Conservation (phyloP, 306 rosid species). For the Senna siamea region DNA sequence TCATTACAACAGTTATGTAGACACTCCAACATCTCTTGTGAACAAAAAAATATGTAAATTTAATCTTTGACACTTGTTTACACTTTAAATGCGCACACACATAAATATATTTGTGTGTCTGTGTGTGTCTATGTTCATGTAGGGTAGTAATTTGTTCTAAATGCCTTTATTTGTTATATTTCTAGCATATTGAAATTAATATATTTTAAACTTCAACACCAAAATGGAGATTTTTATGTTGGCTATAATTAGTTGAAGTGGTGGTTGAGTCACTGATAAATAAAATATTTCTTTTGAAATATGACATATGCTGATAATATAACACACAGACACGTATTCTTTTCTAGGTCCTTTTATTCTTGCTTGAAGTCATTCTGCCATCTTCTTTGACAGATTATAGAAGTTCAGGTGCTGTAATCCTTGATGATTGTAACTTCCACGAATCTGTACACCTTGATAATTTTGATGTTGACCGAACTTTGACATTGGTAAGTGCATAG, state of each 20-base stretch:
- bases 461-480: slow-evolving; percentile 76
- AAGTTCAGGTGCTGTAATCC: slow-evolving; percentile 75
- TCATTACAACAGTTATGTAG: not conserved
- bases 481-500: slow-evolving; percentile 69
- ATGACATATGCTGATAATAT: slow-evolving; percentile 24
- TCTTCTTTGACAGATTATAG: slow-evolving; percentile 66
- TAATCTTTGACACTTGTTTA: not conserved
- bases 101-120: not conserved
- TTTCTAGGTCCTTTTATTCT: slow-evolving; percentile 23
- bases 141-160: slow-evolving; percentile 8
- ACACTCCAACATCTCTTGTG: not conserved
- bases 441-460: slow-evolving; percentile 92
- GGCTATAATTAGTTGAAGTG: slow-evolving; percentile 11
- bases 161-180: not conserved
- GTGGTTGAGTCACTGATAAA: not conserved
- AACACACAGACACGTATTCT: too few relatives aligned
- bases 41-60: too few relatives aligned
- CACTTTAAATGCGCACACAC: too few relatives aligned
- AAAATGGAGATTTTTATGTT: slow-evolving; percentile 12
- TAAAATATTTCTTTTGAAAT: slow-evolving; percentile 10
- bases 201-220: not conserved
- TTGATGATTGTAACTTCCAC: slow-evolving; percentile 95
- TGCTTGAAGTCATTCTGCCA: slow-evolving; percentile 24
- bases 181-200: slow-evolving; percentile 33
- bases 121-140: not conserved